Base-by-base conservation (phyloP, 1,139 yeast species). In the Protomyces pachydermus region DNA sequence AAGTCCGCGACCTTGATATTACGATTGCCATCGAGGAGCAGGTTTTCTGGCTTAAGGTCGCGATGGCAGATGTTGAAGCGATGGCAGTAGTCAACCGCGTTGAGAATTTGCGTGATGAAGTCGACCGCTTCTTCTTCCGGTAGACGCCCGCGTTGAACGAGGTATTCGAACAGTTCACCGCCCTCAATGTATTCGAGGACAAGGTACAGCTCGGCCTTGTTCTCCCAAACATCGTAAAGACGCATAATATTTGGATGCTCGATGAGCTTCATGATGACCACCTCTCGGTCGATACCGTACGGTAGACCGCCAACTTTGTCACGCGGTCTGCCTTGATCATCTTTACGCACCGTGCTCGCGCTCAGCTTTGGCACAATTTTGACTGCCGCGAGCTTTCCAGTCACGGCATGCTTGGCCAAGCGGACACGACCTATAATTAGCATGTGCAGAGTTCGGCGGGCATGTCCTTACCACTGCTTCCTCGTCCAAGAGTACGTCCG, bases 211-310 rank as follows among this genome's bases (percentile, higher is more conserved):
- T 91, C 97, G 68, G 95, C 91, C 71, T 90, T 88, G 72, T 95
- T 93, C 75, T 95, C 98, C 98, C 98, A 93, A 52, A 95, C 99
- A 72, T 93, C 99, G 74, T 89, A 93, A 55, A 93, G 79, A n/a
- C 95, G 91, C 87, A 93, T 84, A 64, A 93, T 95, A 74, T 93
- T 93, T 20, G 95, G 91, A 74, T 93, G 98, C 68, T 90, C 88
- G 56, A 95, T 84, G 67, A 93, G 81, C 75, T 93, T 93, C 84
- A 90, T 90, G 66, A 87, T 87, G 72, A 93, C 91, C 70, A 93
- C 95, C 74, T 93, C 99, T 68, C 98, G 82, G 76, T 95, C 98
- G 62, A 95, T 91, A 25, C 98, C 98, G 72, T 91, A 90, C 10
- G 96, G 95, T 66, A 89, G 79, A 54, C 79, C 74, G 35, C 77